A percentile compares a stretch with the other conserved stretches of the same genome.
These are phyloP conservation scores for Magnusiomyces suaveolens DNA, from an alignment of 1,139 yeast genomes.

Conservation along the genomic window DNA sequence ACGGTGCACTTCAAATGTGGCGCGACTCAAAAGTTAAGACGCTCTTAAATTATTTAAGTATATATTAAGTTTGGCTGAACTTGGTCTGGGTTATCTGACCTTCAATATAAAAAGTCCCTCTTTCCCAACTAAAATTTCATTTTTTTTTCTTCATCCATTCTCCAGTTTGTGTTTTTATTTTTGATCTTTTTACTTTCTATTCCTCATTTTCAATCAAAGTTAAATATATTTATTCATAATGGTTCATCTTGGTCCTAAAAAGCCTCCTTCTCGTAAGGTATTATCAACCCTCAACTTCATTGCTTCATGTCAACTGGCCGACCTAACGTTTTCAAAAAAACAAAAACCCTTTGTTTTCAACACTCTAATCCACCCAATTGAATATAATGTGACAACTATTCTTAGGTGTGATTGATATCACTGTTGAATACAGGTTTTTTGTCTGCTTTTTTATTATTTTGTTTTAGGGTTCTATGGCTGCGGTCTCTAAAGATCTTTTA, in stretches of 20 bases:
- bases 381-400: no score
- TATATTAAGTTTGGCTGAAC: not conserved
- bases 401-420: no score
- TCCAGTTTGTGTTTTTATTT: not conserved
- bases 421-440: not conserved
- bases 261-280: constrained; percentile 69
- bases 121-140: no score
- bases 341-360: no score
- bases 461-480: constrained; percentile 56
- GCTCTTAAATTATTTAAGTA: not conserved
- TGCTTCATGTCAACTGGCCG: no score
- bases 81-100: not conserved
- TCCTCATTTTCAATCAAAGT: not conserved
- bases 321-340: no score
- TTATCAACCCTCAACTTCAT: not conserved
- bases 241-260: constrained; percentile 81
- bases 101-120: not conserved
- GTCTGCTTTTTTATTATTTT: not conserved
- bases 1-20: not conserved
- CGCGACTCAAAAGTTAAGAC: not conserved
- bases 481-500: constrained; percentile 56
- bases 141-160: constrained; percentile 2
- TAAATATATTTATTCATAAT: constrained; percentile 28
- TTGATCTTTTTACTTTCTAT: not conserved
- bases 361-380: no score